Percentiles rank a stretch among this genome's conserved stretches.
phyloP scores from a whole-genome alignment of 2,329 filamentous ascomycete species.

The Colletotrichum cordylinicola region DNA sequence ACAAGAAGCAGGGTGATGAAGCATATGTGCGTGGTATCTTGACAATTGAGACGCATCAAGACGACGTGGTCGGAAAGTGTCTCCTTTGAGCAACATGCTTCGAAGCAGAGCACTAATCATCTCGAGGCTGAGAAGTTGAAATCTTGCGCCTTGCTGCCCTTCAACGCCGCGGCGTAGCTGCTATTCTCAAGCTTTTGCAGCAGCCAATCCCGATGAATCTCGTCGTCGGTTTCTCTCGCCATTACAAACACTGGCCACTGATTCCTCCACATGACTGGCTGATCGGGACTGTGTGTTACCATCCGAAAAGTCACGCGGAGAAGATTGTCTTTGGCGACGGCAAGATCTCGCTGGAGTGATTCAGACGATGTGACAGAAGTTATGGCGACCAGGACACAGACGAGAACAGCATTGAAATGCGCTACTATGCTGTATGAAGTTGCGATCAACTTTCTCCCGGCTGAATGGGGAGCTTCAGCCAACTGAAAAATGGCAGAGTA shows the following conservation, averaged over 20 bases:
- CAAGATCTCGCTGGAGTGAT: not conserved
- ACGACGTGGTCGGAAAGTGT: not conserved
- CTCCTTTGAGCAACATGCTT: not conserved
- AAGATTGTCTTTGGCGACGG: not conserved
- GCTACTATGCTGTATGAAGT: not conserved
- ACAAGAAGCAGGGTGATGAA: not conserved
- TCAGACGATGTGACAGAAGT: not conserved
- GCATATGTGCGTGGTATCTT: not conserved
- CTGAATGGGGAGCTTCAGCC: not conserved
- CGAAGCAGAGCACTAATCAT: not conserved
- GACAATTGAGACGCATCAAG: not conserved
- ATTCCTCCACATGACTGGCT: not conserved
- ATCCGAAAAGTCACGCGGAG: not conserved
- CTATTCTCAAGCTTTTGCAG: not conserved
- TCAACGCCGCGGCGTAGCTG: constrained; percentile 26
- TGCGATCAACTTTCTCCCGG: not conserved
- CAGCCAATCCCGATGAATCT: not conserved
- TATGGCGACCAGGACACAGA: not conserved
- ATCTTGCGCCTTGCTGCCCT: not conserved
- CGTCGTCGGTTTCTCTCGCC: not conserved
- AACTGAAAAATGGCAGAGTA: not conserved
- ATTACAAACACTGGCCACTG: not conserved
- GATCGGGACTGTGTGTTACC: not conserved
- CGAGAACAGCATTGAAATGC: not conserved
- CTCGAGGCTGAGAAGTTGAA: not conserved